These are phyloP conservation scores for Eucalyptus marginata DNA, from an alignment of 345 rosid genomes.

Conservation along the genomic window DNA sequence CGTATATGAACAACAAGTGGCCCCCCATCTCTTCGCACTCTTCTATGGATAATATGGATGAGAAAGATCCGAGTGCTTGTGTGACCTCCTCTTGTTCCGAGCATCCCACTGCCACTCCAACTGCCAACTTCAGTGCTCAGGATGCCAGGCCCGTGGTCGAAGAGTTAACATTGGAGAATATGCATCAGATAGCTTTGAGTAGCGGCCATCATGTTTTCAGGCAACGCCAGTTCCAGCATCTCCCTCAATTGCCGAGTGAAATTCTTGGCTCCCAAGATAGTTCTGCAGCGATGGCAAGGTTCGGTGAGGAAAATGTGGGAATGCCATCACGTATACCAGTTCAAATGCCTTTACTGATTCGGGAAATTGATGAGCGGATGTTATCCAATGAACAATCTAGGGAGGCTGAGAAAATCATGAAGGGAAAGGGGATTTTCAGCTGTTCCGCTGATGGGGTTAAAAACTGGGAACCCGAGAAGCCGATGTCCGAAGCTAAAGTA, in stretches of 20 bases:
- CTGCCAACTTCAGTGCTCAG: not conserved
- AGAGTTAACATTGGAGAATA: constrained; percentile 26
- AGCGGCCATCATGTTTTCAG: constrained; percentile 5
- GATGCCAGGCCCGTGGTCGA: constrained; percentile 8
- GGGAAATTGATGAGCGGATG: not conserved
- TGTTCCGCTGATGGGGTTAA: not conserved
- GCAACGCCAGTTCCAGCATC: constrained; percentile 16
- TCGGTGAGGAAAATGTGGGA: constrained; percentile 18
- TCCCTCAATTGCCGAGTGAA: constrained; percentile 4
- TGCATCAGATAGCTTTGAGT: constrained; percentile 8
- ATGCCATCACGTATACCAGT: constrained; percentile 12
- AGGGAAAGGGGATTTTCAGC: constrained; percentile 26
- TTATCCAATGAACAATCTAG: not conserved
- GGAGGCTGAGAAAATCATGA: not conserved
- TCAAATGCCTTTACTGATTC: not conserved
- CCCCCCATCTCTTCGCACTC: constrained; percentile 11
- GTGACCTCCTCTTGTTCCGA: not conserved
- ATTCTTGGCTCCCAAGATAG: constrained; percentile 20
- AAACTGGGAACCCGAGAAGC: not conserved
- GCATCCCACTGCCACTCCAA: not conserved
- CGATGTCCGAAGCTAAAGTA: not conserved
- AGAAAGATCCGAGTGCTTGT: not conserved
- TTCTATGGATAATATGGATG: not conserved
- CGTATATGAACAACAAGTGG: constrained; percentile 12
- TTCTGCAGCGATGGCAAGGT: constrained; percentile 16